Percentiles rank a stretch among this genome's conserved stretches.
phyloP scores from a whole-genome alignment of 2,329 filamentous ascomycete genomes.

The Ophiobolus disseminans region DNA sequence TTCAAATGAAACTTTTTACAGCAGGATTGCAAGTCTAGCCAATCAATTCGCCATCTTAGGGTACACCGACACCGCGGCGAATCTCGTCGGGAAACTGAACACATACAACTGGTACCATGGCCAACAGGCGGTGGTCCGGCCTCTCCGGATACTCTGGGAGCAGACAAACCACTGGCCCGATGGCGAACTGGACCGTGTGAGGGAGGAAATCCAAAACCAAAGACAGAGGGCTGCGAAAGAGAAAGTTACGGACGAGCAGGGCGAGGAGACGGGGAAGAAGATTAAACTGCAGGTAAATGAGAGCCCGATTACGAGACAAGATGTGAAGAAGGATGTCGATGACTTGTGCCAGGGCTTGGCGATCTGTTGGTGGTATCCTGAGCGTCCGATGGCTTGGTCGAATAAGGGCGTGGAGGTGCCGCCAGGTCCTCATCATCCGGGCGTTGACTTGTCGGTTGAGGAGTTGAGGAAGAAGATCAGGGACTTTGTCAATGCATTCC shows the following conservation, averaged over 20 bases:
- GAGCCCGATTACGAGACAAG: background rate
- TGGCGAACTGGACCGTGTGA: constrained; percentile 1
- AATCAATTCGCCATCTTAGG: constrained; percentile 1
- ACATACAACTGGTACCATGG: background rate
- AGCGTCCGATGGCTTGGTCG: background rate
- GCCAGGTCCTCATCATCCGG: background rate
- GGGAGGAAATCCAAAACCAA: background rate
- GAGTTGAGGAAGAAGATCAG: background rate
- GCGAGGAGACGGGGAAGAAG: constrained; percentile 4
- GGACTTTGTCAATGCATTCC: background rate
- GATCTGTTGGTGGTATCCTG: constrained; percentile 1
- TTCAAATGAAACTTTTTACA: background rate
- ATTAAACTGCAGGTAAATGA: constrained; percentile 1
- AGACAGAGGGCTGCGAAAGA: background rate
- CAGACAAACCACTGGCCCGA: background rate
- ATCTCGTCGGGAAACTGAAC: background rate
- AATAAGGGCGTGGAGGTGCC: background rate
- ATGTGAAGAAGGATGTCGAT: constrained; percentile 2
- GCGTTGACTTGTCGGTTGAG: background rate
- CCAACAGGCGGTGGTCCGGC: background rate
- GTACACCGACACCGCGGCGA: background rate
- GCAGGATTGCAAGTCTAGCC: background rate
- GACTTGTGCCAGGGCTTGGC: background rate
- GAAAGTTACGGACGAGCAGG: background rate
- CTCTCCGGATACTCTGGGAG: background rate